Percentiles rank a stretch among this genome's conserved stretches.
phyloP scores from a whole-genome alignment of 345 rosid genomes.

The Anacardium occidentale region DNA sequence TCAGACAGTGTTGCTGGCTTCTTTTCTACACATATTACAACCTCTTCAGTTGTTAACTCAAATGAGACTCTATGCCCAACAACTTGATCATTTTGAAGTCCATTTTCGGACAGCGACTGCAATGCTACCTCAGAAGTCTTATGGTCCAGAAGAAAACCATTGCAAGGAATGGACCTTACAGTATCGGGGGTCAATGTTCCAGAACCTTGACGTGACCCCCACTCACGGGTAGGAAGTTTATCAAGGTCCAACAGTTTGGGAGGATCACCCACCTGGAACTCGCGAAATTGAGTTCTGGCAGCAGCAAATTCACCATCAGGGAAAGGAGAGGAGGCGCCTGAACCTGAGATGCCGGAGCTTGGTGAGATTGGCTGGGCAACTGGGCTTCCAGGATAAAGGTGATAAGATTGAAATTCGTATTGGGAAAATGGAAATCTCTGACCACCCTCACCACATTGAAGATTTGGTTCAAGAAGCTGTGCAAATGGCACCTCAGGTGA shows the following conservation, averaged over 20 bases:
- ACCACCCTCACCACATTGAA: slow-evolving; percentile 35
- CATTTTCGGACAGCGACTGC: slow-evolving; percentile 20
- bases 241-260: slow-evolving; percentile 67
- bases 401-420: slow-evolving; percentile 78
- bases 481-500: slow-evolving; percentile 99
- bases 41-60: slow-evolving; percentile 53
- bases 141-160: slow-evolving; percentile 29
- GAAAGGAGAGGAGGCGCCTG: slow-evolving; percentile 91
- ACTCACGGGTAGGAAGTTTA: slow-evolving; percentile 35
- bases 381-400: slow-evolving; percentile 94
- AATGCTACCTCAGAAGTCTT: slow-evolving; percentile 33
- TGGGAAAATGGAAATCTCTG: slow-evolving; percentile 48
- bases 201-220: slow-evolving; percentile 46
- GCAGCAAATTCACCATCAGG: slow-evolving; percentile 57
- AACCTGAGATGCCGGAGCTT: slow-evolving; percentile 80
- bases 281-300: slow-evolving; percentile 42
- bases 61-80: slow-evolving; percentile 52
- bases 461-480: slow-evolving; percentile 56
- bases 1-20: slow-evolving; percentile 45
- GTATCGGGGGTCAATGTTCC: slow-evolving; percentile 57
- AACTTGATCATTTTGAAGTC: slow-evolving; percentile 23
- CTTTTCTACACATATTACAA: slow-evolving; percentile 41
- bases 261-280: slow-evolving; percentile 59
- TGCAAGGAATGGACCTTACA: slow-evolving; percentile 36
- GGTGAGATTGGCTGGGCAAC: slow-evolving; percentile 86